Evolutionary conservation across 2,329 filamentous ascomycete genomes (phyloP), one percentile per base, ranked within the genome.

Genomic region (Aotearoamyces nothofagi): DNA sequence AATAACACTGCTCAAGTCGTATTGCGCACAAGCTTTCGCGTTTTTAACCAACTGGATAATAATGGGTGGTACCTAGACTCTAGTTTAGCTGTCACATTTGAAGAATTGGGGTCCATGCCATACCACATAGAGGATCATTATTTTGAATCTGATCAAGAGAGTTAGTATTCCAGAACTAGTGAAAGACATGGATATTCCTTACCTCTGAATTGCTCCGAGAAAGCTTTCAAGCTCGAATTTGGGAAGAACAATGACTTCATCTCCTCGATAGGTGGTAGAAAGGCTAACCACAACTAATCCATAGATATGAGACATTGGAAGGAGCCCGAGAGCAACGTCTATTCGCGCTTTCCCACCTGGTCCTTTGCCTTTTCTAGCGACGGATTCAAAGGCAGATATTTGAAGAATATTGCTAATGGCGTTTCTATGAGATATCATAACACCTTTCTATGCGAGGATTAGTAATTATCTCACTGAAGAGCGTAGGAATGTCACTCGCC

Each of bases 291-390:
- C 69, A 4, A 83, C 69, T 19, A 90, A 56, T 4, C 70, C 71
- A 49, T 87, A 92, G 38, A 90, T 90, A 44, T 92, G 82, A 39
- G 77, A 84, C 45, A 83, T 70, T 1, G 80, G 80, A 1, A 87
- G 57, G n/a, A 87, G 58, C 4, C 78, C 80, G 0, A 86, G 62
- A 2, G 51, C 55, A 12, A 65, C 51, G 33, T 64, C 52, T 8
- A 22, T 26, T 8, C 17, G 15, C 6, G 16, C 16, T 9, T 29
- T 23, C 7, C 19, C 19, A 5, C 10, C 25, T 12, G 19, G 11
- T 11, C 14, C 20, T 22, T 47, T 41, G 17, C 46, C 40, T 36
- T 53, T 47, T 35, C 59, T 49, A n/a, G 49, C 31, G 30, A 55
- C 40, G 34, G 46, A 26, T 29, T 64, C 51, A 31, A 50, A 71